These are phyloP conservation scores for Cinnamomum chago DNA, from an alignment of 164 flowering plant species.

Conservation along the genomic window DNA sequence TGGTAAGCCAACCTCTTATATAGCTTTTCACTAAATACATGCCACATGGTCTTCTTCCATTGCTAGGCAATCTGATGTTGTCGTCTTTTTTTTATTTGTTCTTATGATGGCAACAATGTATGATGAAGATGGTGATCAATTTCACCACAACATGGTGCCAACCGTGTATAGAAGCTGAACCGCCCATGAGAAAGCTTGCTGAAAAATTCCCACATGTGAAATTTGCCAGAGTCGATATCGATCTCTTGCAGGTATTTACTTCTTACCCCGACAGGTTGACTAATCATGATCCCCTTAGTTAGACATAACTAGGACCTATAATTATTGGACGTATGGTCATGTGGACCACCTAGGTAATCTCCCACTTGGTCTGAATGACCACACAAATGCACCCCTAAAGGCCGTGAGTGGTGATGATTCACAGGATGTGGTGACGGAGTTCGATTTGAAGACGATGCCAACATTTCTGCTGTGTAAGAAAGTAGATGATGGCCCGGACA, in stretches of 20 bases:
- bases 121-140: background rate
- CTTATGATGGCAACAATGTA: background rate
- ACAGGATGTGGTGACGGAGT: background rate
- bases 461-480: slow-evolving; percentile 1
- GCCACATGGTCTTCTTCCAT: background rate
- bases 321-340: too few species aligned
- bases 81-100: too few species aligned
- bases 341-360: too few species aligned
- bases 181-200: background rate
- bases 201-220: background rate
- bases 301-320: too few species aligned
- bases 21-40: background rate
- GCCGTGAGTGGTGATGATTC: background rate
- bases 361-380: too few species aligned
- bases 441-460: background rate
- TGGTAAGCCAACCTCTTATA: background rate
- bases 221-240: background rate
- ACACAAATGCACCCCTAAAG: too few species aligned
- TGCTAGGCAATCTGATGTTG: background rate
- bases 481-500: background rate
- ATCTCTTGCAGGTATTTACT: slow-evolving; percentile 1
- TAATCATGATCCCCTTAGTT: too few species aligned
- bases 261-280: too few species aligned
- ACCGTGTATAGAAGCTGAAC: background rate
- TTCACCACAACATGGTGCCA: slow-evolving; percentile 1